Base-by-base conservation (phyloP, 1,139 yeast genomes). In the Taphrina betulina region DNA sequence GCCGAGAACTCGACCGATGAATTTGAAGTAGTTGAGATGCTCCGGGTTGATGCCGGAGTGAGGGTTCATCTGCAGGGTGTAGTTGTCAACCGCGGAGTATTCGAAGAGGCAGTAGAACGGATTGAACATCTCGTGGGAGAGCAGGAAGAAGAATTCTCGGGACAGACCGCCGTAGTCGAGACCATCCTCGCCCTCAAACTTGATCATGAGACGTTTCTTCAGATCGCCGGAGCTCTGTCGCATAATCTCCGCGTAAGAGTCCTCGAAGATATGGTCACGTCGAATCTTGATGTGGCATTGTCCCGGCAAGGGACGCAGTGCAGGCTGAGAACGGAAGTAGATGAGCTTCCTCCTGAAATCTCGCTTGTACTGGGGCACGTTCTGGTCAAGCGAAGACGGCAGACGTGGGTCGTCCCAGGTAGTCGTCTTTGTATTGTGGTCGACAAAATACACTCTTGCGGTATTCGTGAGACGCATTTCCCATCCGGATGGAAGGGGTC, bases 371-470 rank as follows among this genome's bases (percentile, higher is more conserved):
- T 94, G 98, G 22, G 99, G 99, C 64, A 92, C 99, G 66, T 90
- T 92, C 74, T 92, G 98, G 70, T 92, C 99, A 64, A 92, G 76
- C 8, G 96, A 86, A 1, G 96, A 89, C 50, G 99, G 99, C 68
- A 92, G 78, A 69, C 99, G 83, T 62, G 99, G 99, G 70, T 92
- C 99, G 72, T 92, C 99, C 99, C 99, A 92, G 1, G 99, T 92
- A 1, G 99, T 92, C 0, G 98, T 92, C 74, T 92, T 92, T 44
- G 99, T 92, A 72, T 92, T 92, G 75, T 92, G 99, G 72, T 92
- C 99, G 62, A 92, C 99, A 71, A 92, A 92, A 71, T 92, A 92
- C 22, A 94, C 98, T 70, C 99, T 81, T 17, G 98, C 96, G 1
- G 98, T 92, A 71, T 90, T 92, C 48, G 99, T 94, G 67, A 94